Base-by-base conservation (phyloP, 2,329 filamentous ascomycete species). In the Golovinomyces cichoracearum region DNA sequence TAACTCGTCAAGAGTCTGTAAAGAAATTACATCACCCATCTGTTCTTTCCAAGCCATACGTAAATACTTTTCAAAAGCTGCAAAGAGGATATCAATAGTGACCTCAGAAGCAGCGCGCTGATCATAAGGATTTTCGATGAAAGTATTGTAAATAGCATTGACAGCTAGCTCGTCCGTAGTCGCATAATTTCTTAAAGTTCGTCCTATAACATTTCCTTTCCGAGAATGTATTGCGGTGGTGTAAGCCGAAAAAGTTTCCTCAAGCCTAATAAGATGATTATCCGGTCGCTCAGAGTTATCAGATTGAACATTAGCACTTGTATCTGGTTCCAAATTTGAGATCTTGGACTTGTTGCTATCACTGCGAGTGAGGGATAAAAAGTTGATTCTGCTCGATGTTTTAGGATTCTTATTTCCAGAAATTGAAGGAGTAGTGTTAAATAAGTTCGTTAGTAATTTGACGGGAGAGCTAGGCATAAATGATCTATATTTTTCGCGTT, bases 61-160 rank as follows among this genome's bases (percentile, higher is more conserved):
- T 51, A 94, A 66, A 56, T 94, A 95, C 52, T 92, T 94, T 61
- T 94, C 86, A 60, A 94, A 95, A 0, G 86, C 81, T 23, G 82
- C 80, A 59, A 94, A 93, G 4, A 95, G 71, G 19, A 88, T 77
- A 58, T 94, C 85, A 7, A 88, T 76, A 2, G 78, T 73, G 7
- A 83, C 71, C 51, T 93, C 84, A 0, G 76, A 72, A 1, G 82
- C 76, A 9, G 77, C 68, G 48, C 92, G 80, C 53, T 82, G 71
- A 57, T 83, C 84, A 48, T 75, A 79, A 0, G 85, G 83, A 53
- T 80, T 80, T 60, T 93, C 85, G 17, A 93, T 76, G 13, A 94
- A 70, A 29, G 77, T 73, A 59, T 93, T 93, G 64, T 93, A 94
- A 1, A 94, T 68, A 56, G 93, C 84, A 57, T 93, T 93, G 55